Percentiles rank a stretch among this genome's conserved stretches.
Conservation (phyloP, 2,329 filamentous ascomycete genomes). For the Sporothrix globosa region DNA sequence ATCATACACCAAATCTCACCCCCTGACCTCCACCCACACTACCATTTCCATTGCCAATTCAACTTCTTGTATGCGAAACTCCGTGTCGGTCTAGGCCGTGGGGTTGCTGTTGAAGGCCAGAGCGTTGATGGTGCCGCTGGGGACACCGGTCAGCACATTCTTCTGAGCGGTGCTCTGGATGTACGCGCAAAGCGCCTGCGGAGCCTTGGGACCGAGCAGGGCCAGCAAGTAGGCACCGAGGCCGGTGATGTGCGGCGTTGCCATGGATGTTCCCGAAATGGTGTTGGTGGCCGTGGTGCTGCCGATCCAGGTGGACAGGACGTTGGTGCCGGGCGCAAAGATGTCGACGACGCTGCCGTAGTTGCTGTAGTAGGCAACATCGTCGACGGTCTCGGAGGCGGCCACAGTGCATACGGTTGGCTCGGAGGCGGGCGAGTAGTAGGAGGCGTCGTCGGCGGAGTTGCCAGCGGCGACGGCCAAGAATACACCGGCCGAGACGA, state of each 20-base stretch:
- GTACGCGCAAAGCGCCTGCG: constrained; percentile 52
- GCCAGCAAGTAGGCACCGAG: constrained; percentile 49
- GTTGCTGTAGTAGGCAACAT: constrained; percentile 56
- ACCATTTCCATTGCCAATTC: too few relatives aligned
- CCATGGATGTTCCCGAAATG: constrained; percentile 54
- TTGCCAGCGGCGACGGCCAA: constrained; percentile 62
- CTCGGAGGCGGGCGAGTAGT: constrained; percentile 54
- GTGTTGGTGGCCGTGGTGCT: constrained; percentile 46
- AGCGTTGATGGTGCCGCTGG: constrained; percentile 53
- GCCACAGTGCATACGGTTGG: constrained; percentile 57
- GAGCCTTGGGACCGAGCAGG: constrained; percentile 48
- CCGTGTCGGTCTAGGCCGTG: constrained; percentile 15
- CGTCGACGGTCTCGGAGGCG: constrained; percentile 49
- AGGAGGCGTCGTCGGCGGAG: constrained; percentile 48
- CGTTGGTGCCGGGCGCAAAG: constrained; percentile 54
- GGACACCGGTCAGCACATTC: constrained; percentile 48
- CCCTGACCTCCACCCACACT: background rate
- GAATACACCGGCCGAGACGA: constrained; percentile 54
- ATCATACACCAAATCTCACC: background rate
- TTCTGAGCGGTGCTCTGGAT: constrained; percentile 50
- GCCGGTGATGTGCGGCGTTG: constrained; percentile 44
- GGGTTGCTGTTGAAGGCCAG: constrained; percentile 60
- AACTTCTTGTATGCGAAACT: too few relatives aligned
- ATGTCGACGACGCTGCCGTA: constrained; percentile 55
- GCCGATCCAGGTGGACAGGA: constrained; percentile 55